phyloP scores from a whole-genome alignment of 345 rosid genomes.

The Hevea brasiliensis region DNA sequence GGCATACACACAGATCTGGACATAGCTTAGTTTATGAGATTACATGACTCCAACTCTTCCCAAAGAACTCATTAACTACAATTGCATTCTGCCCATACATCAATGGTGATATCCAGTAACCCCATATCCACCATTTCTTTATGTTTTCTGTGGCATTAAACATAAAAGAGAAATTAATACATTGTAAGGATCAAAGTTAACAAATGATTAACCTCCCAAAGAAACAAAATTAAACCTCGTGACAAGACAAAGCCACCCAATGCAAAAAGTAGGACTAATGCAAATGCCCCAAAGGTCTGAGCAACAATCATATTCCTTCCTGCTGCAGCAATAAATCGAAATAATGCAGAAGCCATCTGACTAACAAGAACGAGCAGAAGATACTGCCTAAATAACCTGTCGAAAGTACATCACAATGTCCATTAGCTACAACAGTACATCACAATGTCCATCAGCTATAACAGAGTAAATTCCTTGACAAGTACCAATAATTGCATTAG shows the following conservation, averaged over 20 bases:
- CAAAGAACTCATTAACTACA: constrained; percentile 14
- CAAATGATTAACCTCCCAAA: background rate
- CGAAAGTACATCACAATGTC: background rate
- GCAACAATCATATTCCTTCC: constrained; percentile 65
- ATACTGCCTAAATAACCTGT: constrained; percentile 67
- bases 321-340: constrained; percentile 52
- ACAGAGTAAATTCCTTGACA: too few relatives aligned
- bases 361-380: constrained; percentile 45
- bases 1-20: background rate
- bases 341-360: constrained; percentile 66
- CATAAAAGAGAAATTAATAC: background rate
- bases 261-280: constrained; percentile 52
- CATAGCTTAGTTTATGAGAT: background rate
- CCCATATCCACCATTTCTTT: constrained; percentile 26
- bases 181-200: background rate
- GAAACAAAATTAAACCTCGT: constrained; percentile 36
- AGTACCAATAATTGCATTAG: too few relatives aligned
- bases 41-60: constrained; percentile 18
- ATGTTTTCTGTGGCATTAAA: constrained; percentile 5
- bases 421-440: too few relatives aligned
- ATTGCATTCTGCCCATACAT: constrained; percentile 21
- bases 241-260: constrained; percentile 68
- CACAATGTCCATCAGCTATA: too few relatives aligned
- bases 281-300: constrained; percentile 63
- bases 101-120: constrained; percentile 22